These are phyloP conservation scores for Pleurotus ostreatus DNA, from an alignment of 768 basidiomycete genomes.

Conservation along the genomic window DNA sequence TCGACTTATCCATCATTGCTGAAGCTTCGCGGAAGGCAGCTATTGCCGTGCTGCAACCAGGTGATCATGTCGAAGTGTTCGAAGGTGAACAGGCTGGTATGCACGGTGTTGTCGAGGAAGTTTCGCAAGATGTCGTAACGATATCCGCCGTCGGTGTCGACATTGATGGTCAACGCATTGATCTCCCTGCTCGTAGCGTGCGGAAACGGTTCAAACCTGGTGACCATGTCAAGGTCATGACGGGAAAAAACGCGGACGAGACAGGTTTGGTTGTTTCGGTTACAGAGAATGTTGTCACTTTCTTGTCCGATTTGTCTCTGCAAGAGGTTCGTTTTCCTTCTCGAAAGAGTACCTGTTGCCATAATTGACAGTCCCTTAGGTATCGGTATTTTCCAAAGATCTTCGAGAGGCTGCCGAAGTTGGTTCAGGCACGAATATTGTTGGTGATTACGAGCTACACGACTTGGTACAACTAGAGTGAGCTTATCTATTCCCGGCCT, in stretches of 20 bases:
- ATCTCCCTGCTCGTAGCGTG: constrained; percentile 83
- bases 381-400: constrained; percentile 97
- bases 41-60: constrained; percentile 93
- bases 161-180: constrained; percentile 81
- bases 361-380: constrained; percentile 39
- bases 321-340: constrained; percentile 63
- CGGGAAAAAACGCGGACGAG: constrained; percentile 90
- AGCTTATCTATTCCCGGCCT: constrained; percentile 24
- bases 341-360: background rate
- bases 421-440: constrained; percentile 83
- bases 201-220: constrained; percentile 95
- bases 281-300: constrained; percentile 87
- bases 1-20: constrained; percentile 88
- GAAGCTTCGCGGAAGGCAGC: constrained; percentile 90
- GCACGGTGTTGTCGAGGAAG: constrained; percentile 88
- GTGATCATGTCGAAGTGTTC: constrained; percentile 95
- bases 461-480: constrained; percentile 97
- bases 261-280: constrained; percentile 95
- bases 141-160: constrained; percentile 79
- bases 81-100: constrained; percentile 96
- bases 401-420: constrained; percentile 96
- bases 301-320: constrained; percentile 96
- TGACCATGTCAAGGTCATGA: constrained; percentile 98
- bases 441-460: constrained; percentile 93
- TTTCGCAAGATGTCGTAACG: constrained; percentile 81